Evolutionary conservation across 495 filamentous ascomycete species (phyloP).

Genomic region (Hypoxylon intermedium): DNA sequence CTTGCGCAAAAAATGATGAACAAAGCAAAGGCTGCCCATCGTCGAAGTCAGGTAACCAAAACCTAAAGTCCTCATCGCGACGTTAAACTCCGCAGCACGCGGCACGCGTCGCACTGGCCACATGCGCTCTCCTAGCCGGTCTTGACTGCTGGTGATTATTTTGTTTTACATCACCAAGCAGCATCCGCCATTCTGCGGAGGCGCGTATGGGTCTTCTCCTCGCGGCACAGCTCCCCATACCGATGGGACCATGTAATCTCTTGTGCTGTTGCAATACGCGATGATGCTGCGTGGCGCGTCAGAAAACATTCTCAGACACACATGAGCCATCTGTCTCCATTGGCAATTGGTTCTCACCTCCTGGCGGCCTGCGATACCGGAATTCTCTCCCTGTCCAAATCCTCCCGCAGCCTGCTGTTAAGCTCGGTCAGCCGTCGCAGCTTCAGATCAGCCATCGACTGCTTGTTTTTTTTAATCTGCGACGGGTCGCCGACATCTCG

Average conservation of each 20-base stretch:
- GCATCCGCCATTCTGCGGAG: constrained; percentile 87
- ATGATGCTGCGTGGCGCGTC: constrained; percentile 72
- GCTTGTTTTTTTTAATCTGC: constrained; percentile 93
- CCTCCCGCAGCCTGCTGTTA: constrained; percentile 91
- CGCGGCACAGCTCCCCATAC: constrained; percentile 94
- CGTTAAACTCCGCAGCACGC: constrained; percentile 23
- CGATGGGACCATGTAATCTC: constrained; percentile 98
- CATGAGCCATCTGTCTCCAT: not conserved
- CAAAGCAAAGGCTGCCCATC: constrained; percentile 22
- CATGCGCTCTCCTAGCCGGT: constrained; percentile 12
- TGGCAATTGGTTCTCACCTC: constrained; percentile 66
- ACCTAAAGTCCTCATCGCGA: constrained; percentile 32
- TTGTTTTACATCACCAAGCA: constrained; percentile 84
- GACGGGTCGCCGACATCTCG: constrained; percentile 66
- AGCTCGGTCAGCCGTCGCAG: constrained; percentile 94
- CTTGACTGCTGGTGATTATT: constrained; percentile 18
- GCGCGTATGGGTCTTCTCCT: constrained; percentile 95
- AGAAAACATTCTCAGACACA: constrained; percentile 3
- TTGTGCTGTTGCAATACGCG: constrained; percentile 92
- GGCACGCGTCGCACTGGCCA: constrained; percentile 20
- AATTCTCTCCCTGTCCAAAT: constrained; percentile 91
- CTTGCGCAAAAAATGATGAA: constrained; percentile 14
- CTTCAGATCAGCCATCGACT: constrained; percentile 98
- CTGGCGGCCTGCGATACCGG: constrained; percentile 92
- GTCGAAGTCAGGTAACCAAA: constrained; percentile 34